These are phyloP conservation scores for Tetrapisispora nanseiensis DNA, from an alignment of 805 yeast species.

Conservation along the genomic window DNA sequence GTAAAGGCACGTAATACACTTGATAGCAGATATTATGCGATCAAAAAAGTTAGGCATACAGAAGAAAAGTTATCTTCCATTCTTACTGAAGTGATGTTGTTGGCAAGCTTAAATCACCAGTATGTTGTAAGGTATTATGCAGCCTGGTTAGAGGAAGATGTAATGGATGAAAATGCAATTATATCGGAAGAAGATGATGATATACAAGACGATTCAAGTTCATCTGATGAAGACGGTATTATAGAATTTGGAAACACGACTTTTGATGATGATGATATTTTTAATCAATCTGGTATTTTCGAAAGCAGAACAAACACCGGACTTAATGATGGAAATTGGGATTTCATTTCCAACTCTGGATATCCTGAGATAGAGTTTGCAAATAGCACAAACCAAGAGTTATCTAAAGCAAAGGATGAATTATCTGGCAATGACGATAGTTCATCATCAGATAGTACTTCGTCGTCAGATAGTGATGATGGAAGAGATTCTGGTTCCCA, in stretches of 20 bases:
- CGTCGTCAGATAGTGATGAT: constrained; percentile 2
- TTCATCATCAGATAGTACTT: neutral
- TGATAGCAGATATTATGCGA: constrained; percentile 92
- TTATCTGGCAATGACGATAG: constrained; percentile 5
- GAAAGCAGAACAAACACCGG: constrained; percentile 23
- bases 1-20: constrained; percentile 90
- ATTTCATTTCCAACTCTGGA: constrained; percentile 49
- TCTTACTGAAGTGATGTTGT: constrained; percentile 80
- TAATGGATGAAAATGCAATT: constrained; percentile 29
- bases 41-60: constrained; percentile 80
- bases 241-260: neutral
- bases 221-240: constrained; percentile 6
- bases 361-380: constrained; percentile 49
- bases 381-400: constrained; percentile 26
- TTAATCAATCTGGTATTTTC: constrained; percentile 23
- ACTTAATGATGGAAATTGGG: constrained; percentile 35
- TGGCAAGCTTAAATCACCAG: constrained; percentile 88
- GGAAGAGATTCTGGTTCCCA: constrained; percentile 8
- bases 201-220: constrained; percentile 14
- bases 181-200: constrained; percentile 27
- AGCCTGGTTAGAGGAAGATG: constrained; percentile 88
- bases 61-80: constrained; percentile 72
- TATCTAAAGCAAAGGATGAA: constrained; percentile 10
- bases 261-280: constrained; percentile 8
- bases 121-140: constrained; percentile 94